Evolutionary conservation across 805 yeast genomes (phyloP).

Genomic region (Spathaspora arborariae): DNA sequence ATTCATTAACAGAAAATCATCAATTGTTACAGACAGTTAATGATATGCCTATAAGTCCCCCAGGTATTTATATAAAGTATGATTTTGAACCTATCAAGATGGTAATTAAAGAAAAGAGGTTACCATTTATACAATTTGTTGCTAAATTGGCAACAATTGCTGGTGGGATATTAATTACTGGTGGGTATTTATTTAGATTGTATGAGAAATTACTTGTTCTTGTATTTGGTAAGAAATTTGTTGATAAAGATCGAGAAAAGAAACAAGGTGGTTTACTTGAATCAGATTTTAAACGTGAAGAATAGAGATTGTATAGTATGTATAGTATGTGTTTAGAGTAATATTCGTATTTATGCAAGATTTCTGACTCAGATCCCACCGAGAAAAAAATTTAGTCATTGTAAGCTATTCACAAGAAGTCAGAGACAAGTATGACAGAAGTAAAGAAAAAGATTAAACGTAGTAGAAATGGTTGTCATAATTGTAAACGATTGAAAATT

Average conservation of each 20-base stretch:
- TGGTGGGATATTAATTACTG: conserved; percentile 75
- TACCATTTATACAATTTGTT: conserved; percentile 74
- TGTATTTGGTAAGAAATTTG: conserved; percentile 55
- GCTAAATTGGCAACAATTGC: conserved; percentile 74
- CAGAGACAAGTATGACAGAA: not conserved
- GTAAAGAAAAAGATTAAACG: conserved; percentile 27
- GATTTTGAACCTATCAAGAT: conserved; percentile 86
- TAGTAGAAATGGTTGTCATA: conserved; percentile 57
- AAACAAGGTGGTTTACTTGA: conserved; percentile 31
- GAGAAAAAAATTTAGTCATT: not conserved
- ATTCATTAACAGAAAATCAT: conserved; percentile 61
- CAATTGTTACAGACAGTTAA: conserved; percentile 12
- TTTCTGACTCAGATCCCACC: too few relatives aligned
- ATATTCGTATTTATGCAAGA: too few relatives aligned
- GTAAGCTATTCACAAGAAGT: not conserved
- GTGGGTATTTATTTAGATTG: conserved; percentile 59
- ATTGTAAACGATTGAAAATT: conserved; percentile 57
- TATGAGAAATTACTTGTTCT: conserved; percentile 52
- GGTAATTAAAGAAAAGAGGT: conserved; percentile 62
- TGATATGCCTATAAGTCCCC: conserved; percentile 32
- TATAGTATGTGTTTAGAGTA: too few relatives aligned
- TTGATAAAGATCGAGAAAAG: conserved; percentile 46
- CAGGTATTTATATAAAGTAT: conserved; percentile 81
- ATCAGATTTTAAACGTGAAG: not conserved
- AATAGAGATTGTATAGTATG: too few relatives aligned